Conservation (phyloP, 306 rosid genomes). For the Chamaecrista fasciculata region DNA sequence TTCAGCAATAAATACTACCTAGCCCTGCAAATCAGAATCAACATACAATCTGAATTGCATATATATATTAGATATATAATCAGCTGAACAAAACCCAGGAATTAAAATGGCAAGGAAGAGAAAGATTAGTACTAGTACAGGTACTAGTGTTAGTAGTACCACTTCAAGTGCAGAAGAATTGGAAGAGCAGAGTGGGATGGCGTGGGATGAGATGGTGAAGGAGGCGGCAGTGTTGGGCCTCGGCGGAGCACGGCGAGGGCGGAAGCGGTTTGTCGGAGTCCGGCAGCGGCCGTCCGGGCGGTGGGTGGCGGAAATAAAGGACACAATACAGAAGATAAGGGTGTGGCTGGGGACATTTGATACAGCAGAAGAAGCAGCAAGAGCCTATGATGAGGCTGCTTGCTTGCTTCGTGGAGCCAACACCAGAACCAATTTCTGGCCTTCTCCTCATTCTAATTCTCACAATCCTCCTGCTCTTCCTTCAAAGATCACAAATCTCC, state of each 20-base stretch:
- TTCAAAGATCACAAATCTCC: conserved; percentile 73
- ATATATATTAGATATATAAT: no score
- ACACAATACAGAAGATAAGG: conserved; percentile 78
- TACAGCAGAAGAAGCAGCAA: conserved; percentile 88
- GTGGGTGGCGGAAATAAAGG: conserved; percentile 94
- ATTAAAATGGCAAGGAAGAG: conserved; percentile 91
- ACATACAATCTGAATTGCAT: conserved; percentile 13
- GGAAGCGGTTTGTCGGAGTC: conserved; percentile 72
- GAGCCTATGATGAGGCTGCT: conserved; percentile 92
- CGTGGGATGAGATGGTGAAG: conserved; percentile 80
- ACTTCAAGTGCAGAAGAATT: conserved; percentile 24
- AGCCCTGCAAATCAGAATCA: not conserved
- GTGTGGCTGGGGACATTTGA: conserved; percentile 88
- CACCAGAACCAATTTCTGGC: conserved; percentile 79
- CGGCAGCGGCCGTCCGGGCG: conserved; percentile 84
- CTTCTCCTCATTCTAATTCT: conserved; percentile 41
- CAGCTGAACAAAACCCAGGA: no score
- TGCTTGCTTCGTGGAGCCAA: conserved; percentile 79
- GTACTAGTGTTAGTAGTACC: not conserved
- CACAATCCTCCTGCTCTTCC: conserved; percentile 61
- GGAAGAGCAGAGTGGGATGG: conserved; percentile 51
- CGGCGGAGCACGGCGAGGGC: conserved; percentile 37
- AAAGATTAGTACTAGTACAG: conserved; percentile 32
- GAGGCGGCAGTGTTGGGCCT: conserved; percentile 58
- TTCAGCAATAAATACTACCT: not conserved